Conservation (phyloP, 2,329 filamentous ascomycete genomes). For the Rosellinia necatrix region DNA sequence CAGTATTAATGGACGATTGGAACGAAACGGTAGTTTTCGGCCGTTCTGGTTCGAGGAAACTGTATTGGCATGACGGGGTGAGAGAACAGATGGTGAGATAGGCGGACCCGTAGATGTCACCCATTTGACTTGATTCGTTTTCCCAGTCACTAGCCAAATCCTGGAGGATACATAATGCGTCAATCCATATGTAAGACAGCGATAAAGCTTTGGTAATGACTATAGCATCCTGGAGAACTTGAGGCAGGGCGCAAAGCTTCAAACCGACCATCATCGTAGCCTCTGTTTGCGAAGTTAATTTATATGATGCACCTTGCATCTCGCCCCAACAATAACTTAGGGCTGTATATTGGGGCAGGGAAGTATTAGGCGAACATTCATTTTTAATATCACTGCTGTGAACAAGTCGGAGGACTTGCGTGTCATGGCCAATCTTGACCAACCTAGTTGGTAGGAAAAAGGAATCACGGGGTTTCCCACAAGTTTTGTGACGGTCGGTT, state of each 20-base stretch:
- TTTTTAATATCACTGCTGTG: background rate
- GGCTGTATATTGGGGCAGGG: background rate
- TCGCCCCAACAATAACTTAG: constrained; percentile 3
- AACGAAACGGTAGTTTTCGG: background rate
- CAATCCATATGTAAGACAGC: constrained; percentile 7
- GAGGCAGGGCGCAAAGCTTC: constrained; percentile 36
- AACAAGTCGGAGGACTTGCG: constrained; percentile 2
- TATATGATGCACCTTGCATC: background rate
- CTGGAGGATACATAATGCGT: constrained; percentile 3
- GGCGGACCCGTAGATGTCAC: background rate
- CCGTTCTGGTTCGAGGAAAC: background rate
- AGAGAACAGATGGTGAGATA: constrained; percentile 9
- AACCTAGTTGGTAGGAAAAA: constrained; percentile 1
- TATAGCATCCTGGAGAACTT: constrained; percentile 7
- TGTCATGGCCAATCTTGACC: background rate
- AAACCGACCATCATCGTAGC: background rate
- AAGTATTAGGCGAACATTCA: background rate
- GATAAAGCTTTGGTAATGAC: background rate
- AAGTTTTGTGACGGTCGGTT: background rate
- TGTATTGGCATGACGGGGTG: background rate
- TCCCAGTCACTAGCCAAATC: constrained; percentile 1
- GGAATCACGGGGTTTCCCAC: background rate
- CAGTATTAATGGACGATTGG: background rate
- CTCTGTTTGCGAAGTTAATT: background rate
- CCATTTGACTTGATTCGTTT: constrained; percentile 1